These are phyloP conservation scores for Calonectria hawksworthii DNA, from an alignment of 2,329 filamentous ascomycete genomes.

Conservation along the genomic window DNA sequence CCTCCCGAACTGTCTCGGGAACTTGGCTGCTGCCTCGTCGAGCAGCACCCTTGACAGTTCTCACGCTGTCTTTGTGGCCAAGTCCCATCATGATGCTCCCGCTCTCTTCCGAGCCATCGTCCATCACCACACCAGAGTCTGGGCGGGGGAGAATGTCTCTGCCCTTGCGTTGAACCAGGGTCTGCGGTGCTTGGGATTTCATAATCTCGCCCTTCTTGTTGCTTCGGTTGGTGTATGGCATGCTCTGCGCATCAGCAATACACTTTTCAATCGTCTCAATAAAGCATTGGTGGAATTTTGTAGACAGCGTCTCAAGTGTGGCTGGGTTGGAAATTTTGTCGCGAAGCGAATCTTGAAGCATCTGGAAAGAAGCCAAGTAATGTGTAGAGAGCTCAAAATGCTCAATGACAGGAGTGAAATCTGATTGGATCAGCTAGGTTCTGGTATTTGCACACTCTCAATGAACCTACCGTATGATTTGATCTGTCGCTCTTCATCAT, in stretches of 20 bases:
- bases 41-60: constrained; percentile 42
- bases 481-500: constrained; percentile 53
- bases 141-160: constrained; percentile 49
- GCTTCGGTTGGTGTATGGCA: constrained; percentile 57
- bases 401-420: constrained; percentile 57
- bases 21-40: constrained; percentile 44
- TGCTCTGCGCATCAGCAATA: constrained; percentile 50
- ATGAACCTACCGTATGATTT: constrained; percentile 46
- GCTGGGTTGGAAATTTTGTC: constrained; percentile 55
- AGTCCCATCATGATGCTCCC: constrained; percentile 46
- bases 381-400: constrained; percentile 55
- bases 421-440: constrained; percentile 39
- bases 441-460: fast-evolving
- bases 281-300: constrained; percentile 58
- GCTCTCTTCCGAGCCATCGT: constrained; percentile 56
- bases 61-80: constrained; percentile 49
- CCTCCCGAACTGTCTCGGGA: constrained; percentile 40
- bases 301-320: constrained; percentile 55
- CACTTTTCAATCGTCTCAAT: constrained; percentile 56
- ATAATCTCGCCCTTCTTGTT: constrained; percentile 55
- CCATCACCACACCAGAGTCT: constrained; percentile 56
- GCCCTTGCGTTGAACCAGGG: constrained; percentile 39
- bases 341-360: constrained; percentile 50
- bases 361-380: constrained; percentile 52
- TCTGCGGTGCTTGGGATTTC: constrained; percentile 37